A percentile compares a stretch with the other conserved stretches of the same genome.
Conservation (phyloP, 371 early-diverging fungal species). For the Blyttiomyces sp. region DNA sequence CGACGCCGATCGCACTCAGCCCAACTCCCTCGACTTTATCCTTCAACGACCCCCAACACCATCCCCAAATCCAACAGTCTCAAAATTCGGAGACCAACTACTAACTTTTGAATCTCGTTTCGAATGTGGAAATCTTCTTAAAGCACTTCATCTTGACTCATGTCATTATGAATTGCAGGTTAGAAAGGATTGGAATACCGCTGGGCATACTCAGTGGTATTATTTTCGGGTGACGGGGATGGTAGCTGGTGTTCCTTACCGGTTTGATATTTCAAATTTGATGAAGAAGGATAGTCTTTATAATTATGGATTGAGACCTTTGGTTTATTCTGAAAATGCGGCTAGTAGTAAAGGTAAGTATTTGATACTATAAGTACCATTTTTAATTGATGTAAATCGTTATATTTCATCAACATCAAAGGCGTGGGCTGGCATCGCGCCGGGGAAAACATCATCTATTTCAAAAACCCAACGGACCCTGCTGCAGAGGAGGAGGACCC, state of each 20-base stretch:
- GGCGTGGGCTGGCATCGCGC: constrained; percentile 36
- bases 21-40: neutral
- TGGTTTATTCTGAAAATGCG: constrained; percentile 12
- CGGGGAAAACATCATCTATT: constrained; percentile 35
- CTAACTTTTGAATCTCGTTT: constrained; percentile 37
- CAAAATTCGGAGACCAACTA: neutral
- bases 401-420: neutral
- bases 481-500: constrained; percentile 6
- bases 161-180: constrained; percentile 15
- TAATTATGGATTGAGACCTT: constrained; percentile 24
- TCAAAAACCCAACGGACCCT: constrained; percentile 6
- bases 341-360: constrained; percentile 3
- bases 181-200: constrained; percentile 10
- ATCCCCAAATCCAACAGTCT: neutral
- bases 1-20: neutral
- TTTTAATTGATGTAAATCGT: neutral
- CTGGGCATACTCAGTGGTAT: constrained; percentile 34
- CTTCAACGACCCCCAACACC: neutral
- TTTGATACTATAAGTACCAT: neutral
- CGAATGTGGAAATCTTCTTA: constrained; percentile 29
- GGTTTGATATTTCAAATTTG: constrained; percentile 44
- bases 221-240: constrained; percentile 33
- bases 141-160: constrained; percentile 14
- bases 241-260: constrained; percentile 26
- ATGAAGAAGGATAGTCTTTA: constrained; percentile 40